These are phyloP conservation scores for Diplodia sapinea DNA, from an alignment of 2,329 filamentous ascomycete genomes.

Conservation along the genomic window DNA sequence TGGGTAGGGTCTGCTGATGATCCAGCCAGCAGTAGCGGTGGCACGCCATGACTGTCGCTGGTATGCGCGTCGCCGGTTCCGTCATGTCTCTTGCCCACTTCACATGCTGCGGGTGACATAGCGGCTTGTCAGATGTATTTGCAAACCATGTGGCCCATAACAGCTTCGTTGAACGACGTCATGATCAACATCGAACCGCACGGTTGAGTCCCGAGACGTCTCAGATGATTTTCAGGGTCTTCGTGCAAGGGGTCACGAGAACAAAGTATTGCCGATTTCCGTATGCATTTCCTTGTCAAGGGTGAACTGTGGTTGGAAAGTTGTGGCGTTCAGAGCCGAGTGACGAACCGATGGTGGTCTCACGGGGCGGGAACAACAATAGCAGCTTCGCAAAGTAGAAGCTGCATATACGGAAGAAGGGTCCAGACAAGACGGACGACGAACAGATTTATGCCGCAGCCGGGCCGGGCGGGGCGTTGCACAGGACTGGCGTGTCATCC, in stretches of 20 bases:
- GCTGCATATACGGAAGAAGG: conserved; percentile 5
- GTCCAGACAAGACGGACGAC: conserved; percentile 2
- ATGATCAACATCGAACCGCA: background rate
- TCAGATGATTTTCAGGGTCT: background rate
- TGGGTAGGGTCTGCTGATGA: background rate
- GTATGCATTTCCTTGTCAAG: background rate
- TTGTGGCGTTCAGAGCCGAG: background rate
- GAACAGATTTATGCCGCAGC: conserved; percentile 9
- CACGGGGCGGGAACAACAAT: background rate
- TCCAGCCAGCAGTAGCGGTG: background rate
- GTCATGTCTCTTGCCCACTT: background rate
- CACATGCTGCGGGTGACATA: background rate
- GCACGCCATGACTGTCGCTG: background rate
- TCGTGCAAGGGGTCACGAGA: background rate
- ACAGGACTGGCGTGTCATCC: background rate
- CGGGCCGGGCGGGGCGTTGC: background rate
- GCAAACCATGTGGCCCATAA: background rate
- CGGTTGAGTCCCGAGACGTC: background rate
- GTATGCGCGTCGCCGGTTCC: background rate
- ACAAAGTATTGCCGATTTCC: background rate
- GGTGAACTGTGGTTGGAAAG: background rate
- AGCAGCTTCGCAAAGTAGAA: background rate
- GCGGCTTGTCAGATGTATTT: background rate
- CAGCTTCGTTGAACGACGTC: background rate
- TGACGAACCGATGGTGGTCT: background rate